Conservation (phyloP, 257 asterid genomes). For the Hygrophila difformis region DNA sequence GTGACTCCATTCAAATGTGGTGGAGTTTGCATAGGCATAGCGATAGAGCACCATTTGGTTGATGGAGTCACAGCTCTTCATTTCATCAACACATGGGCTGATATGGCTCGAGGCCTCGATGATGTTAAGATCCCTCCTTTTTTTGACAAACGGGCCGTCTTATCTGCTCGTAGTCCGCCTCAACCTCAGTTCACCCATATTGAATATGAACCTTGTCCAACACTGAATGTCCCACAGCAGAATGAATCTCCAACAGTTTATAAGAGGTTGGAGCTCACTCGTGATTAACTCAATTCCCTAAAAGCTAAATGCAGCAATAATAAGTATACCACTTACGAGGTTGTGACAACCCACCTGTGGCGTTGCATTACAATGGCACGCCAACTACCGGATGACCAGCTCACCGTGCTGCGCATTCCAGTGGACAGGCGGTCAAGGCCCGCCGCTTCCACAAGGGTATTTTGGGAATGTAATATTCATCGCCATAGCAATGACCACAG, state of each 20-base stretch:
- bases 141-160: too few species aligned
- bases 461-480: too few species aligned
- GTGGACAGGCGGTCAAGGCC: conserved; percentile 49
- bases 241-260: not conserved
- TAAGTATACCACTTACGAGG: too few species aligned
- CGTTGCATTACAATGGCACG: conserved; percentile 55
- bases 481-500: too few species aligned
- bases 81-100: too few species aligned
- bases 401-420: conserved; percentile 41
- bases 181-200: too few species aligned
- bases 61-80: conserved; percentile 96
- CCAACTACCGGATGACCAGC: conserved; percentile 39
- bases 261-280: conserved; percentile 43
- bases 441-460: conserved; percentile 47
- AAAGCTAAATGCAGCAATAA: too few species aligned
- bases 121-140: conserved; percentile 57
- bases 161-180: too few species aligned
- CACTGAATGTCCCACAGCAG: not conserved
- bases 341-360: too few species aligned
- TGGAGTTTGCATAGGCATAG: too few species aligned
- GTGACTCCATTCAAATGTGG: conserved; percentile 78
- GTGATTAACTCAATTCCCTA: too few species aligned
- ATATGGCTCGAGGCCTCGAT: conserved; percentile 87
- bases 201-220: too few species aligned
- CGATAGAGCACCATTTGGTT: conserved; percentile 88